Conservation (phyloP, 441 rosid genomes). For the Francoa sonchifolia region DNA sequence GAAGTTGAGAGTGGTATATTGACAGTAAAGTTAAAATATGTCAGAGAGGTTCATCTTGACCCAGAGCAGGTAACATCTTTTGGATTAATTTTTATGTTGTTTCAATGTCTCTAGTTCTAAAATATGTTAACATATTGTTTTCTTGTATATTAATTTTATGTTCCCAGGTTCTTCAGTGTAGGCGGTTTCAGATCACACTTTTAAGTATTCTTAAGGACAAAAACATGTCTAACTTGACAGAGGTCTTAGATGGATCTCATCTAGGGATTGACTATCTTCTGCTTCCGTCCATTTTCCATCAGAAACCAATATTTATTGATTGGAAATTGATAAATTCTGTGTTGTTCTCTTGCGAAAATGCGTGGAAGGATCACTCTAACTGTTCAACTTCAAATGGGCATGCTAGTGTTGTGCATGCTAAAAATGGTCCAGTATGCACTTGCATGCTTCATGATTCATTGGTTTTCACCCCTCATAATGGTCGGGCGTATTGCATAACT, state of each 20-base stretch:
- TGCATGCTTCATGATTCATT: constrained; percentile 49
- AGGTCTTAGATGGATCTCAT: constrained; percentile 21
- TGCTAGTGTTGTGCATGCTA: constrained; percentile 30
- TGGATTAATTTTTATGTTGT: no score
- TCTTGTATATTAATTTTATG: constrained; percentile 7
- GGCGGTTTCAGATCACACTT: constrained; percentile 52
- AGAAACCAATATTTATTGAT: constrained; percentile 20
- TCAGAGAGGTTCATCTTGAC: constrained; percentile 31
- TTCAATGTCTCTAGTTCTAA: no score
- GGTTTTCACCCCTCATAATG: constrained; percentile 74
- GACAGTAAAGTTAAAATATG: constrained; percentile 30
- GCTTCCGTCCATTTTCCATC: constrained; percentile 30
- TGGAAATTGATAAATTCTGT: constrained; percentile 48
- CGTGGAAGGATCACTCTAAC: constrained; percentile 15
- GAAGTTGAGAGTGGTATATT: constrained; percentile 48
- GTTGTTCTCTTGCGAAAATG: constrained; percentile 17
- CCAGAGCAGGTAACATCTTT: constrained; percentile 25
- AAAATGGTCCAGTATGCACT: constrained; percentile 37
- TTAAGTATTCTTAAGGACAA: constrained; percentile 45
- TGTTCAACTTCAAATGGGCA: constrained; percentile 23
- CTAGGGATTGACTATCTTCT: constrained; percentile 46
- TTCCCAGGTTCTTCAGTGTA: constrained; percentile 48
- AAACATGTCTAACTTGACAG: constrained; percentile 23
- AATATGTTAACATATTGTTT: neutral
- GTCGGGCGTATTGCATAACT: constrained; percentile 36